Base-by-base conservation (phyloP, 1,284 basidiomycete species). In the Spongispora temasekensis region DNA sequence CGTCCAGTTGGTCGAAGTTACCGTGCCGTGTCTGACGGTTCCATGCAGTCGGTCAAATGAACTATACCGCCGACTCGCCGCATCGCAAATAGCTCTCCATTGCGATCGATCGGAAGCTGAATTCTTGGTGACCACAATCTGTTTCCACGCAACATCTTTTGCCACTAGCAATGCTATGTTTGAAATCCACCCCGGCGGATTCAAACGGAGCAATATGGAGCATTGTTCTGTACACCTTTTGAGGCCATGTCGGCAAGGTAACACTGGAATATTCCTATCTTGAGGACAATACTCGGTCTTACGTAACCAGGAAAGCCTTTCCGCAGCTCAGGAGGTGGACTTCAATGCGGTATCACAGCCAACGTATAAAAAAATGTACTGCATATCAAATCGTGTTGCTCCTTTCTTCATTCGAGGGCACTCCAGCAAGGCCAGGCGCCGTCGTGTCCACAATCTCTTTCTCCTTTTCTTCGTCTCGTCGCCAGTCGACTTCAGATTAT, bases 381-480 rank as follows among this genome's bases (percentile, higher is more conserved):
- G 53, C 15, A 30, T 40, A 40, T 8, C 23, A 6, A 25, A 68
- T 69, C 66, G 67, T 67, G 64, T 69, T 67, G 65, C 34, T 51
- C 52, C 31, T 48, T 31, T 17, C n/a, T 27, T 50, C 25, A 4
- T 25, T 51, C 51, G 19, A 58, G 42, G 5, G 35, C 51, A 30
- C 25, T 10, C 25, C 27, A 64, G 63, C 58, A 62, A 55, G 67
- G 65, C 68, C 68, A 42, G 65, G 70, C 55, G 68, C 68, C 67
- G 51, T 50, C 44, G 56, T 59, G 5, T 59, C 48, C 48, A 31
- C 46, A 7, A 28, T 62, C 28, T 4, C 55, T 61, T 58, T 53
- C 23, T 34, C 25, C 52, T 55, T 53, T 48, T n/a, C 52, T 17
- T 40, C 4, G 40, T 56, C 1, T 35, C 32, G 55, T 65, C 59